phyloP scores from a whole-genome alignment of 805 yeast genomes.

The Suhomyces emberorum region DNA sequence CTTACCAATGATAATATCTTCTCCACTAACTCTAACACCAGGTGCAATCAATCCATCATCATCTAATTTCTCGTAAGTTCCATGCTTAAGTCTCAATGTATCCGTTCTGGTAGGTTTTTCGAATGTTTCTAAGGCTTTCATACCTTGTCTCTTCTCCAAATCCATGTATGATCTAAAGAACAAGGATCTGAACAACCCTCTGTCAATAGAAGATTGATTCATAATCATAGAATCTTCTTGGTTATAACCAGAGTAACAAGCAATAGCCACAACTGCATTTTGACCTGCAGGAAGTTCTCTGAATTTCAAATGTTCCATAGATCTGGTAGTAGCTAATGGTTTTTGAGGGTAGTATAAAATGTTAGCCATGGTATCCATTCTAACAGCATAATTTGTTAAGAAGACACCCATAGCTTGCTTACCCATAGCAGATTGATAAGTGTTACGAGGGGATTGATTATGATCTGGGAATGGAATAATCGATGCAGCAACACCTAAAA shows the following conservation, averaged over 20 bases:
- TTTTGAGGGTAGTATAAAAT: conserved; percentile 96
- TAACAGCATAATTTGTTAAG: conserved; percentile 88
- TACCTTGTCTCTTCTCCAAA: conserved; percentile 97
- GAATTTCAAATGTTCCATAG: conserved; percentile 96
- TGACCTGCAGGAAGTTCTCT: conserved; percentile 99
- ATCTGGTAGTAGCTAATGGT: conserved; percentile 95
- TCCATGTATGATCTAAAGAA: conserved; percentile 98
- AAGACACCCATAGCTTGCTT: conserved; percentile 99
- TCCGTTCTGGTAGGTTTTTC: conserved; percentile 95
- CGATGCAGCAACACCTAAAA: conserved; percentile 96
- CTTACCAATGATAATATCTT: conserved; percentile 97
- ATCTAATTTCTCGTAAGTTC: conserved; percentile 96
- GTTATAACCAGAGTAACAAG: conserved; percentile 97
- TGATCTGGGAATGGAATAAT: conserved; percentile 99
- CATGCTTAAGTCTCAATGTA: conserved; percentile 93
- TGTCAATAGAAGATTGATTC: conserved; percentile 96
- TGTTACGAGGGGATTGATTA: conserved; percentile 98
- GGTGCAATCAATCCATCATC: conserved; percentile 98
- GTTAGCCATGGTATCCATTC: conserved; percentile 99
- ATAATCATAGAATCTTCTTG: conserved; percentile 99
- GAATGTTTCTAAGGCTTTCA: conserved; percentile 96
- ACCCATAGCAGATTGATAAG: conserved; percentile 99
- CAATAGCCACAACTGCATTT: conserved; percentile 96
- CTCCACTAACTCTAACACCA: conserved; percentile 98
- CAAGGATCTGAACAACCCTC: conserved; percentile 93